Evolutionary conservation across 164 flowering plant genomes (phyloP).

Genomic region (Magnolia sinica): DNA sequence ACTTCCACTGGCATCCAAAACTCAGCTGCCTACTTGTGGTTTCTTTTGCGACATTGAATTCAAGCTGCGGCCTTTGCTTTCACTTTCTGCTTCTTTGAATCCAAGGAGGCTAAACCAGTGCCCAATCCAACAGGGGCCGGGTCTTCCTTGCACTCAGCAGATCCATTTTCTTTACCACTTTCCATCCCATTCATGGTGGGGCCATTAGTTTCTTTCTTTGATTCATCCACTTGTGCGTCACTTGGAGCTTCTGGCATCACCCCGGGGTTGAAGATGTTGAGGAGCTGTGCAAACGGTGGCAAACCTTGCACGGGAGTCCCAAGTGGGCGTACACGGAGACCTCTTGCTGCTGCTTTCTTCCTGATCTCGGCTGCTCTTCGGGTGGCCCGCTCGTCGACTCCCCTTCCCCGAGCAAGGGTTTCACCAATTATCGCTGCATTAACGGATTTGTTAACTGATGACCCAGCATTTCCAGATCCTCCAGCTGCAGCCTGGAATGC

Average conservation of each 20-base stretch:
- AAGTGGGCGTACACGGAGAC: conserved; percentile 61
- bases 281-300: conserved; percentile 64
- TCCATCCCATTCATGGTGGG: conserved; percentile 19
- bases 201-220: conserved; percentile 34
- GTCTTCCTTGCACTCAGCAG: conserved; percentile 25
- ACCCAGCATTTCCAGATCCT: conserved; percentile 43
- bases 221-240: conserved; percentile 23
- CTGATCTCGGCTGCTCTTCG: conserved; percentile 82
- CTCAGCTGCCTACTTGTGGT: not conserved
- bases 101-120: conserved; percentile 56
- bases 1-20: not conserved
- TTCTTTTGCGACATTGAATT: conserved; percentile 1
- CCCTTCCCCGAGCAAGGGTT: conserved; percentile 71
- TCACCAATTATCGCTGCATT: conserved; percentile 60
- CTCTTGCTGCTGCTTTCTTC: conserved; percentile 89
- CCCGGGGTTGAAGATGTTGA: conserved; percentile 65
- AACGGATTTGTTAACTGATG: conserved; percentile 43
- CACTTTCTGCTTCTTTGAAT: conserved; percentile 63
- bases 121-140: conserved; percentile 80
- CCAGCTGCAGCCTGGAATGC: conserved; percentile 78
- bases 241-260: conserved; percentile 34
- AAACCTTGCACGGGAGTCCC: conserved; percentile 68
- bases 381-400: conserved; percentile 84
- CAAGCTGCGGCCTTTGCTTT: conserved; percentile 48
- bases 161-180: conserved; percentile 25